These are phyloP conservation scores for Paecilomyces sp. DNA, from an alignment of 2,329 filamentous ascomycete genomes.

Conservation along the genomic window DNA sequence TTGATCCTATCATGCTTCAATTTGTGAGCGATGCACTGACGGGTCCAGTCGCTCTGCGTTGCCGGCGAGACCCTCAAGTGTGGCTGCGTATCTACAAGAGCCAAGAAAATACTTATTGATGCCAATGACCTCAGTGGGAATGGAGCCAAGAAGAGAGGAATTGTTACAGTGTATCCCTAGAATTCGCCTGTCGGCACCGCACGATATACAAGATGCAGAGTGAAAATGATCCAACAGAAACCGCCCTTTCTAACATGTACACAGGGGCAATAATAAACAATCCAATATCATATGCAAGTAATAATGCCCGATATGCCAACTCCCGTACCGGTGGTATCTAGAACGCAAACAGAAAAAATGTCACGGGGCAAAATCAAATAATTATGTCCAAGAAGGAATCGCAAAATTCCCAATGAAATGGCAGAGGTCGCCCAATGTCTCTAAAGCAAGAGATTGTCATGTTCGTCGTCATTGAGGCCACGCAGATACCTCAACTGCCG, in stretches of 20 bases:
- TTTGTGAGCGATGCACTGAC: neutral
- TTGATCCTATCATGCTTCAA: neutral
- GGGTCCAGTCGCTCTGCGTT: neutral
- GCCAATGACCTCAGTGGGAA: no score
- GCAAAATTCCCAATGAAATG: neutral
- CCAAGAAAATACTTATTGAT: neutral
- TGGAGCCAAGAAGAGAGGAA: neutral
- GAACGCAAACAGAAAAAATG: neutral
- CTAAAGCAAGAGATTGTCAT: constrained; percentile 27
- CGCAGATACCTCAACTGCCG: constrained; percentile 25
- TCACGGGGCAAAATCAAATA: neutral
- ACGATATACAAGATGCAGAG: neutral
- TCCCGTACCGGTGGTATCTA: neutral
- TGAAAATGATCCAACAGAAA: neutral
- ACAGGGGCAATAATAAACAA: neutral
- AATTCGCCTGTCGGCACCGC: neutral
- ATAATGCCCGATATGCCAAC: neutral
- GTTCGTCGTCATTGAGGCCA: constrained; percentile 24
- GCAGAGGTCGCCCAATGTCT: neutral
- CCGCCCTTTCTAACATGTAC: neutral
- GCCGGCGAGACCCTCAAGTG: neutral
- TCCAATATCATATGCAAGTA: neutral
- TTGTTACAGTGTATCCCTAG: neutral
- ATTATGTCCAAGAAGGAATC: neutral
- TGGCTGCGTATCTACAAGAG: neutral